phyloP scores from a whole-genome alignment of 164 flowering plant species.

The Vitis rupestris region DNA sequence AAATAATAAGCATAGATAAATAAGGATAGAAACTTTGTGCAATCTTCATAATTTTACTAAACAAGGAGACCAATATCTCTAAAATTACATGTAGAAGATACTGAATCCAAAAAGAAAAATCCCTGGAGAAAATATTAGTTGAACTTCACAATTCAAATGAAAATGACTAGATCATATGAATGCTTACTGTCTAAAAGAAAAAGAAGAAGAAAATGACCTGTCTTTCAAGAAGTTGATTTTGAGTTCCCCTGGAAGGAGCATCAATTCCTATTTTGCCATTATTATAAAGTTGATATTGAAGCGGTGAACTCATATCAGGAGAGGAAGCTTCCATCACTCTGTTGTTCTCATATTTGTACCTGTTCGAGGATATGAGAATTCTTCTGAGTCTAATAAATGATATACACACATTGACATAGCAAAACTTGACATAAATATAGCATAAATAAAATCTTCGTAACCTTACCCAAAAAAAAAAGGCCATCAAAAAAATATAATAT shows the following conservation, averaged over 20 bases:
- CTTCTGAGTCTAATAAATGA: not conserved
- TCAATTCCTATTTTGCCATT: constrained; percentile 68
- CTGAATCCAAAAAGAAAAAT: too few relatives aligned
- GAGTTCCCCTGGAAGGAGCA: constrained; percentile 64
- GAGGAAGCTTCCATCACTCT: constrained; percentile 79
- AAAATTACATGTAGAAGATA: too few relatives aligned
- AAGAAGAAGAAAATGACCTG: constrained; percentile 46
- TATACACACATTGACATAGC: not conserved
- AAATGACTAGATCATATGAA: not conserved
- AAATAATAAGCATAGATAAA: not conserved
- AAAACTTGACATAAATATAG: not conserved
- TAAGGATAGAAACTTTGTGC: too few relatives aligned
- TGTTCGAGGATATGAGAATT: constrained; percentile 18
- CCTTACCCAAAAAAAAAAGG: not conserved
- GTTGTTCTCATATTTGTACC: constrained; percentile 94
- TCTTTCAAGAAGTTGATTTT: constrained; percentile 95
- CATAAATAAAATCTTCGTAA: not conserved
- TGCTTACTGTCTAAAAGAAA: not conserved
- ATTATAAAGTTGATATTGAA: constrained; percentile 69
- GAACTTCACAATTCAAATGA: not conserved
- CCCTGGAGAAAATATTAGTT: too few relatives aligned
- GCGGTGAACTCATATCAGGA: constrained; percentile 68
- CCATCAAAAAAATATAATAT: not conserved
- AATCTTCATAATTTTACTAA: too few relatives aligned
- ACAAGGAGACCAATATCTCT: too few relatives aligned